Evolutionary conservation across 768 basidiomycete species (phyloP).

Genomic region (Russula brevipes): DNA sequence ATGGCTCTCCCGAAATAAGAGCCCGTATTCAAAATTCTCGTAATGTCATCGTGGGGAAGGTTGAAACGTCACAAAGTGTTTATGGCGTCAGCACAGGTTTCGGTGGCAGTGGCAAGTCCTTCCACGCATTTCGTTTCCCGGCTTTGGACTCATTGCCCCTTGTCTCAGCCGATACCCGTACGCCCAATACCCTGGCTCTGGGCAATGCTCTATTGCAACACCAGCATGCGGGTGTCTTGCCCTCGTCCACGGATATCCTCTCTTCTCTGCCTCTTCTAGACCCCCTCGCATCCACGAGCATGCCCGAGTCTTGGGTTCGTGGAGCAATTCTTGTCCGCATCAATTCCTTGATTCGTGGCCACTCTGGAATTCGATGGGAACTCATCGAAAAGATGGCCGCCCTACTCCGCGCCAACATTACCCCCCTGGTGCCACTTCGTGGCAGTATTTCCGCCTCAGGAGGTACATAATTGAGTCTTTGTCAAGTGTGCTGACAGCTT

Average conservation of each 20-base stretch:
- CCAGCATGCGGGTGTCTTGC: conserved; percentile 70
- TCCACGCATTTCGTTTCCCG: conserved; percentile 14
- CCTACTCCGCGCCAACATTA: conserved; percentile 66
- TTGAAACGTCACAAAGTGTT: conserved; percentile 60
- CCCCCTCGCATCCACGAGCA: conserved; percentile 58
- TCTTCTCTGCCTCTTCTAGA: conserved; percentile 64
- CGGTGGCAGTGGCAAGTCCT: conserved; percentile 62
- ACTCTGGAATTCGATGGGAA: conserved; percentile 79
- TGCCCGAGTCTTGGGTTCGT: conserved; percentile 87
- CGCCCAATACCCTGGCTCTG: conserved; percentile 64
- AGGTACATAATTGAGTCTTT: conserved; percentile 39
- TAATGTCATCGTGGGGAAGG: conserved; percentile 58
- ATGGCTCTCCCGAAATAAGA: conserved; percentile 43
- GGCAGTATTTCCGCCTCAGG: conserved; percentile 82
- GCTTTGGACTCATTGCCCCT: conserved; percentile 14
- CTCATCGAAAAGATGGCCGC: conserved; percentile 74
- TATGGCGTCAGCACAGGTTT: conserved; percentile 88
- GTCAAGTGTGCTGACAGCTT: conserved; percentile 11
- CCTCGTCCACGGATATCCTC: conserved; percentile 48
- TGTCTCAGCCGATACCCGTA: conserved; percentile 68
- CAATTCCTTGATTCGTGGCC: conserved; percentile 85
- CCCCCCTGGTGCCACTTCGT: conserved; percentile 74
- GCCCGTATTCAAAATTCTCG: conserved; percentile 59
- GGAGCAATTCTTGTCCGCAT: conserved; percentile 83
- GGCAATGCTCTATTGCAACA: conserved; percentile 83